Evolutionary conservation across 1,284 basidiomycete species (phyloP).

Genomic region (Cystobasidium slooffiae): DNA sequence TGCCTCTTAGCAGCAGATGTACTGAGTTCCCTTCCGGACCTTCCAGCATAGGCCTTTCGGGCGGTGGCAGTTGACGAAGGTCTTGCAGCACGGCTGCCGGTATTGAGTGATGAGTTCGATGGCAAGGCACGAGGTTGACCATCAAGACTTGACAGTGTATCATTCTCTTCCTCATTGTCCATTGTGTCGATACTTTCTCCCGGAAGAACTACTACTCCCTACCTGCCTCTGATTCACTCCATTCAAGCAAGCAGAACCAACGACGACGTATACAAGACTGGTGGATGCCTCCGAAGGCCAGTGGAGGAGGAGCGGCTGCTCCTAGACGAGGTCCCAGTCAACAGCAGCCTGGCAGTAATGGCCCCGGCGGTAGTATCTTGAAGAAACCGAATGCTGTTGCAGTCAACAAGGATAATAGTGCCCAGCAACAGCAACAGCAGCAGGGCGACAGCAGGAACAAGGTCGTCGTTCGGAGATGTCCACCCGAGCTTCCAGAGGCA

Average conservation of each 20-base stretch:
- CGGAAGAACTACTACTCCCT: neutral
- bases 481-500: conserved; percentile 86
- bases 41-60: conserved; percentile 25
- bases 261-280: neutral
- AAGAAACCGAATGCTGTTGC: too few species aligned
- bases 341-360: neutral
- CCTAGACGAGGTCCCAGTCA: conserved; percentile 5
- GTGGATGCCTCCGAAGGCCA: conserved; percentile 34
- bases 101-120: too few species aligned
- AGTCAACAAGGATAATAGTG: too few species aligned
- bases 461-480: conserved; percentile 82
- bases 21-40: conserved; percentile 25
- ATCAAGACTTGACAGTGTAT: too few species aligned
- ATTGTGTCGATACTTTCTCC: neutral
- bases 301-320: neutral
- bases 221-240: neutral
- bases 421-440: neutral
- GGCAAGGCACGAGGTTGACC: too few species aligned
- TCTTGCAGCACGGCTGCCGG: too few species aligned
- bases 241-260: neutral
- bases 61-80: neutral
- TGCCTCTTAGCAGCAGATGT: conserved; percentile 72
- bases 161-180: too few species aligned
- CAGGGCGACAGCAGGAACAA: conserved; percentile 60
- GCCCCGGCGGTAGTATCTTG: neutral